Conservation (phyloP, 1,284 basidiomycete species). For the Microbotryum lychnidis-dioicae region DNA sequence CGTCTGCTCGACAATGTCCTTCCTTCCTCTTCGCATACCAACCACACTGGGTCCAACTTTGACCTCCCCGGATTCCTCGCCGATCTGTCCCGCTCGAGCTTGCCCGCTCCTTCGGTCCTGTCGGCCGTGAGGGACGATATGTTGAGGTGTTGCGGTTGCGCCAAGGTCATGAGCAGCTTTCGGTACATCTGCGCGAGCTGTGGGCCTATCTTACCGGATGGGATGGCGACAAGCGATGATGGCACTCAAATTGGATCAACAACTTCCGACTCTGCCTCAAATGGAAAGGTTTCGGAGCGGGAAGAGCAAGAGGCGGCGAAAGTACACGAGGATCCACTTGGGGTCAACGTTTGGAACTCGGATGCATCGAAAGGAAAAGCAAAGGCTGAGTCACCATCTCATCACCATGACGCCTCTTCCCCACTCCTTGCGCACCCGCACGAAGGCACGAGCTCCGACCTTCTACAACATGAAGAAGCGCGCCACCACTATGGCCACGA, state of each 20-base stretch:
- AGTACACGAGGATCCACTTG: no score
- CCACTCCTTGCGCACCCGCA: no score
- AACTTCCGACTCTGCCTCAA: not conserved
- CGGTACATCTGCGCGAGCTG: slow-evolving; percentile 4
- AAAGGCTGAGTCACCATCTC: no score
- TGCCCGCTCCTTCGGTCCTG: slow-evolving; percentile 2
- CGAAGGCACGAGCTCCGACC: no score
- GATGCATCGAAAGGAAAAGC: no score
- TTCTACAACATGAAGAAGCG: not conserved
- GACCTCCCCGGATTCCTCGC: slow-evolving; percentile 5
- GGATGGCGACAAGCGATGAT: not conserved
- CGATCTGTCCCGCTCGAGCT: not conserved
- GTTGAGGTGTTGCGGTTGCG: slow-evolving; percentile 5
- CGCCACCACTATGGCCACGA: not conserved
- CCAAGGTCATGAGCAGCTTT: not conserved
- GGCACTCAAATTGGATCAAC: not conserved
- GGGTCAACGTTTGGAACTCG: no score
- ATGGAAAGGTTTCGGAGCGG: no score
- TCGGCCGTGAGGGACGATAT: slow-evolving; percentile 5
- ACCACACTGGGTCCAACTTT: not conserved
- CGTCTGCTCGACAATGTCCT: no score
- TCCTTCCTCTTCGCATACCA: no score
- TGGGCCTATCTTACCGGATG: slow-evolving; percentile 4
- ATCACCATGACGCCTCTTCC: no score
- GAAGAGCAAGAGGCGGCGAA: no score